Conservation (phyloP, 2,329 filamentous ascomycete species). For the Zarea fungicola region DNA sequence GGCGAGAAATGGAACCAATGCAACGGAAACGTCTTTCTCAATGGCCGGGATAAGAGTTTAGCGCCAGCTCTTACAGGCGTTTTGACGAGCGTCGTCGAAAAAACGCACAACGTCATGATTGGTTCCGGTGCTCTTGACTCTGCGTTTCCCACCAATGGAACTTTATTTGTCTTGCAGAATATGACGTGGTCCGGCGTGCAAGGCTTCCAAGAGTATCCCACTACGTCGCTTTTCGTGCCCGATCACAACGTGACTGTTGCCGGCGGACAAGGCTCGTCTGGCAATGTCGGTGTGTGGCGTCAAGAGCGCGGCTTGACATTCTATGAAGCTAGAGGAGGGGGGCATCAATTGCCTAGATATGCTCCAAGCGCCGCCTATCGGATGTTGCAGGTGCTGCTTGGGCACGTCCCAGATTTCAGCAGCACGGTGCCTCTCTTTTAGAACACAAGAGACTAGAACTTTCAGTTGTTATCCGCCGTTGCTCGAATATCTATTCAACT, state of each 20-base stretch:
- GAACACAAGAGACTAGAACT: too few species aligned
- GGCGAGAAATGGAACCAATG: constrained; percentile 42
- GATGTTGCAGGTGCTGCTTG: constrained; percentile 16
- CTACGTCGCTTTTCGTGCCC: constrained; percentile 12
- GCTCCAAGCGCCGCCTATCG: constrained; percentile 15
- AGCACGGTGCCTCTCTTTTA: constrained; percentile 6
- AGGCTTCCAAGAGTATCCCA: constrained; percentile 53
- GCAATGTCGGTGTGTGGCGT: constrained; percentile 14
- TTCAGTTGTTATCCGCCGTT: too few species aligned
- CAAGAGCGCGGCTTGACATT: constrained; percentile 17
- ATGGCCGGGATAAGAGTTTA: constrained; percentile 13
- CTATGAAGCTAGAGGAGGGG: constrained; percentile 15
- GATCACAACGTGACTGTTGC: constrained; percentile 26
- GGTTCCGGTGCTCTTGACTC: constrained; percentile 35
- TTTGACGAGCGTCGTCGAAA: constrained; percentile 16
- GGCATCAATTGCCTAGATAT: constrained; percentile 17
- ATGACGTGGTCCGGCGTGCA: constrained; percentile 65
- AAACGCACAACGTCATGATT: constrained; percentile 18
- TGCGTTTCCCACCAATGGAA: constrained; percentile 58
- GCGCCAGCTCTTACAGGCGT: constrained; percentile 13
- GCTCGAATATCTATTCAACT: too few species aligned
- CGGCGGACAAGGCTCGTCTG: constrained; percentile 10
- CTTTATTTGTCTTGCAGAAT: constrained; percentile 61
- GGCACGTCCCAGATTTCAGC: constrained; percentile 13
- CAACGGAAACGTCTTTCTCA: constrained; percentile 12